Conservation (phyloP, 805 yeast genomes). For the Candida patagonica region DNA sequence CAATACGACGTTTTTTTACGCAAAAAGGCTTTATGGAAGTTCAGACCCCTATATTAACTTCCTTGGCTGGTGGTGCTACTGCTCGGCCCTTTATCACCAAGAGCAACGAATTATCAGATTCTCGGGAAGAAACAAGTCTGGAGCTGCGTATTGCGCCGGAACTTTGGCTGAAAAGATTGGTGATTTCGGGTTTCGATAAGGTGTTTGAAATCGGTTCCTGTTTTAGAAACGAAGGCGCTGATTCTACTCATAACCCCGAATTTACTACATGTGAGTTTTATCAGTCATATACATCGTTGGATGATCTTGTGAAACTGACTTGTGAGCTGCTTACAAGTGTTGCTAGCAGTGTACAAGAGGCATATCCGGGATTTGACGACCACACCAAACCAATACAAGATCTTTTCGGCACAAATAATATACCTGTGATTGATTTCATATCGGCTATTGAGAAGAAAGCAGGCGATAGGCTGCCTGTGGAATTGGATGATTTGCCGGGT, state of each 20-base stretch:
- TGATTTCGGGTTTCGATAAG: constrained; percentile 77
- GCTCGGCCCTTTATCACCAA: constrained; percentile 78
- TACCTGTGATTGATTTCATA: constrained; percentile 52
- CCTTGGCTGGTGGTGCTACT: constrained; percentile 74
- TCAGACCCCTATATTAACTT: constrained; percentile 74
- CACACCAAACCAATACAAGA: constrained; percentile 12
- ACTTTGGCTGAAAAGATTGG: constrained; percentile 77
- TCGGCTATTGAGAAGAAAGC: constrained; percentile 49
- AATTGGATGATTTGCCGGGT: constrained; percentile 30
- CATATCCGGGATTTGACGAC: constrained; percentile 8
- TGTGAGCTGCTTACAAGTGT: constrained; percentile 45
- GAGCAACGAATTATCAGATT: constrained; percentile 20
- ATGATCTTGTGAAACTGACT: constrained; percentile 56
- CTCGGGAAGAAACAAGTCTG: constrained; percentile 26
- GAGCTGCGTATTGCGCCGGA: constrained; percentile 90
- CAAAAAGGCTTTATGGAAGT: constrained; percentile 62
- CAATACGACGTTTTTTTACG: constrained; percentile 50
- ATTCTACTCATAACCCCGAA: constrained; percentile 89
- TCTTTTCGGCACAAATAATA: constrained; percentile 19
- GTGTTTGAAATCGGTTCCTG: constrained; percentile 86
- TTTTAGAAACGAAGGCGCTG: constrained; percentile 90
- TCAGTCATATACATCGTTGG: constrained; percentile 57
- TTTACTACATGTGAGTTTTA: constrained; percentile 88
- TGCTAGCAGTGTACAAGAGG: constrained; percentile 25
- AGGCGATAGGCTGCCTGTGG: constrained; percentile 40